A percentile compares a stretch with the other conserved stretches of the same genome.
Evolutionary conservation across 2,329 filamentous ascomycete genomes (phyloP).

Genomic region (Atkinsonella texensis): DNA sequence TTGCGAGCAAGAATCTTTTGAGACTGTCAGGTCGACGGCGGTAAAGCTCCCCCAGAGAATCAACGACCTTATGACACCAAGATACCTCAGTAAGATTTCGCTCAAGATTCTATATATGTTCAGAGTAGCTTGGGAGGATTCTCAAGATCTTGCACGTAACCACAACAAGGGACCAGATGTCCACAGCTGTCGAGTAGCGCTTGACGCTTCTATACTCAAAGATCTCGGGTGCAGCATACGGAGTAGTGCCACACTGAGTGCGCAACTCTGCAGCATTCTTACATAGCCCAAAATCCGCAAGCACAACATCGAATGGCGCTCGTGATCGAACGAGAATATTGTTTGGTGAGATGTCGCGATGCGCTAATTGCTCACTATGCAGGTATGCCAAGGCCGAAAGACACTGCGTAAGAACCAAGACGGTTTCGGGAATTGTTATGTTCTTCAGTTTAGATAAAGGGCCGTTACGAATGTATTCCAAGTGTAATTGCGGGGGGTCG

Average conservation of each 20-base stretch:
- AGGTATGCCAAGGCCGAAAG: slow-evolving; percentile 10
- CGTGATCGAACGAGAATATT: slow-evolving; percentile 67
- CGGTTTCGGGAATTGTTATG: slow-evolving; percentile 9
- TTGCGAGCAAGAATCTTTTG: slow-evolving; percentile 1
- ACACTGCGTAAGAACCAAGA: slow-evolving; percentile 8
- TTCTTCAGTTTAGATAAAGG: slow-evolving; percentile 1
- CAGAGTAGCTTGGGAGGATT: slow-evolving; percentile 3
- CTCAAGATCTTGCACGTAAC: slow-evolving; percentile 32
- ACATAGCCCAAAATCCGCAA: slow-evolving; percentile 83
- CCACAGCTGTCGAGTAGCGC: slow-evolving; percentile 77
- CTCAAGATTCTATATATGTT: neutral
- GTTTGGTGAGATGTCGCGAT: slow-evolving; percentile 87
- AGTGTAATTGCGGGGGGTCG: slow-evolving; percentile 2
- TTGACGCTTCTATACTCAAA: slow-evolving; percentile 23
- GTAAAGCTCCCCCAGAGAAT: neutral
- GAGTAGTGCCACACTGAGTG: slow-evolving; percentile 76
- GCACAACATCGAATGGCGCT: slow-evolving; percentile 61
- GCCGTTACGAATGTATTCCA: slow-evolving; percentile 10
- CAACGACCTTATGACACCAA: slow-evolving; percentile 3
- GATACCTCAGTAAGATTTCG: neutral
- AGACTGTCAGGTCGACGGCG: neutral
- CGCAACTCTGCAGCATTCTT: slow-evolving; percentile 91
- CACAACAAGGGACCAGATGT: slow-evolving; percentile 86
- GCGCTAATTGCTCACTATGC: slow-evolving; percentile 49
- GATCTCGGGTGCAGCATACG: slow-evolving; percentile 85